These are phyloP conservation scores for Mortierella sp. DNA, from an alignment of 371 early-diverging fungal genomes.

Conservation along the genomic window DNA sequence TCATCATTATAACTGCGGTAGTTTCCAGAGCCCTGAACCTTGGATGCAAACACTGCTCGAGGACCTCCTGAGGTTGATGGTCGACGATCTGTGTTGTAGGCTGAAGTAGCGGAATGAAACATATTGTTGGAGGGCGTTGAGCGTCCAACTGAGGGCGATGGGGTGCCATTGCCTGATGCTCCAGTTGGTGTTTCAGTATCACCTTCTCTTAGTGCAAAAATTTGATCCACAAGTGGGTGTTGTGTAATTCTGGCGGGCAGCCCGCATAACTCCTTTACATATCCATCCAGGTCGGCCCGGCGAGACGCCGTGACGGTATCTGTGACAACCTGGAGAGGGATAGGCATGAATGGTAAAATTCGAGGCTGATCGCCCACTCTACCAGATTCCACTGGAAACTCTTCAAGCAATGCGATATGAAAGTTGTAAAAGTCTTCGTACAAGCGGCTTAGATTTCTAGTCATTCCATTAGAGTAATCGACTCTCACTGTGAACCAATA, in stretches of 20 bases:
- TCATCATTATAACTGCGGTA: slow-evolving; percentile 37
- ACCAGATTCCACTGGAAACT: slow-evolving; percentile 83
- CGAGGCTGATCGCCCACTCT: slow-evolving; percentile 69
- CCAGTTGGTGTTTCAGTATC: slow-evolving; percentile 68
- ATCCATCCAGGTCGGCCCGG: slow-evolving; percentile 74
- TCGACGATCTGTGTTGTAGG: slow-evolving; percentile 22
- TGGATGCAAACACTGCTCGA: slow-evolving; percentile 26
- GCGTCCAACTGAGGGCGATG: slow-evolving; percentile 16
- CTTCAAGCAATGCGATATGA: slow-evolving; percentile 81
- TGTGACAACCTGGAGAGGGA: slow-evolving; percentile 69
- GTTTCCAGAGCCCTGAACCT: slow-evolving; percentile 9
- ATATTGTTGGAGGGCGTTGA: slow-evolving; percentile 20
- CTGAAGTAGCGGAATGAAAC: slow-evolving; percentile 18
- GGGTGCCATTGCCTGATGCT: not conserved
- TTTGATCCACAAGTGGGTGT: slow-evolving; percentile 64
- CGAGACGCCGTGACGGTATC: slow-evolving; percentile 73
- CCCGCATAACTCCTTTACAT: slow-evolving; percentile 73
- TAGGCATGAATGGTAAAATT: slow-evolving; percentile 85
- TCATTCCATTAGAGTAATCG: slow-evolving; percentile 63
- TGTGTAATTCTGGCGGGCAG: slow-evolving; percentile 74
- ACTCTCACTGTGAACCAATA: slow-evolving; percentile 80
- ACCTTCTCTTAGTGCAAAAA: slow-evolving; percentile 77
- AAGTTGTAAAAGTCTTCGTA: slow-evolving; percentile 89
- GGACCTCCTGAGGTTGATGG: slow-evolving; percentile 26
- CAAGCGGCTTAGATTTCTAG: slow-evolving; percentile 72